Conservation (phyloP, 345 rosid genomes). For the Combretum micranthum region DNA sequence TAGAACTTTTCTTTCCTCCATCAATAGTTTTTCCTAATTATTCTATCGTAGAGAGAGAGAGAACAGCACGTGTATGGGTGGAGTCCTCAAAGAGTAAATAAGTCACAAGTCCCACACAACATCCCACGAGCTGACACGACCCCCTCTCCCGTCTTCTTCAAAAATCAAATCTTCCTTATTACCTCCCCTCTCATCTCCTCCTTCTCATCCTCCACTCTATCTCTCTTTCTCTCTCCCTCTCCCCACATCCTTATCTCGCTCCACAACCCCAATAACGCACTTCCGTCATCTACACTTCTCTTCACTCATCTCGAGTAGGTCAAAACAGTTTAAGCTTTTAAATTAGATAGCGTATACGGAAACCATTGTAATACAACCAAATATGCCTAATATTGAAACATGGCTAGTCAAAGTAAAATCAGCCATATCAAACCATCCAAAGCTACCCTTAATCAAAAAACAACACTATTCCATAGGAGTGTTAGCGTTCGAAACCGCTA, state of each 20-base stretch:
- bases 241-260: too few species aligned
- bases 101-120: too few species aligned
- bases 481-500: conserved; percentile 69
- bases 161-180: too few species aligned
- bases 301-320: too few species aligned
- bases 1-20: too few species aligned
- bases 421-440: conserved; percentile 31
- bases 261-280: neutral
- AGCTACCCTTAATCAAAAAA: neutral
- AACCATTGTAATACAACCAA: neutral
- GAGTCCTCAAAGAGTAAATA: too few species aligned
- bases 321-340: too few species aligned
- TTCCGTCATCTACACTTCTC: neutral
- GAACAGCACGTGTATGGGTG: too few species aligned
- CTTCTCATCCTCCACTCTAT: neutral
- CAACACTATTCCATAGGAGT: conserved; percentile 31
- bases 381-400: conserved; percentile 91
- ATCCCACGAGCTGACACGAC: conserved; percentile 45
- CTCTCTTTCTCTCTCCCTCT: conserved; percentile 17
- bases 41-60: too few species aligned
- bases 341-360: too few species aligned
- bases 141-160: conserved; percentile 22
- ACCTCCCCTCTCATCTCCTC: too few species aligned
- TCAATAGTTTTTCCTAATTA: too few species aligned
- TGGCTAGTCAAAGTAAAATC: conserved; percentile 66